Base-by-base conservation (phyloP, 23 red algal genomes). In the Gracilariopsis chorda region DNA sequence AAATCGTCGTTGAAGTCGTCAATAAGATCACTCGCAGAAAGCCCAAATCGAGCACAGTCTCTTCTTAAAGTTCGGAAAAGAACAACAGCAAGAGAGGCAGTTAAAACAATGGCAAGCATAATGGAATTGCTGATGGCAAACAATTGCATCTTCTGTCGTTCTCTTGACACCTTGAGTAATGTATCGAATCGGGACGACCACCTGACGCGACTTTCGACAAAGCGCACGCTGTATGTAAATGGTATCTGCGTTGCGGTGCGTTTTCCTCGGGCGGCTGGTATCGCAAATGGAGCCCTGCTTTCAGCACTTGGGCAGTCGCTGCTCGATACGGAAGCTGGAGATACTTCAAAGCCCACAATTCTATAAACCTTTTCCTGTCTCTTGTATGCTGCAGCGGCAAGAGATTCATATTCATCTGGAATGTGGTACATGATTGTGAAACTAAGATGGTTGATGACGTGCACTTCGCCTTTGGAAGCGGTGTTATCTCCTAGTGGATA, bases 261-360 rank as follows among this genome's bases (percentile, higher is more conserved):
- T 57, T 69, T 68, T 21, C 42, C 29, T 20, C 32, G 37, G 28
- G 40, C 41, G 34, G 77, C 4, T 47, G 60, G 48, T 48, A 85
- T 53, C 30, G 80, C 79, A 46, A 86, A 69, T 42, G 82, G 90
- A 4, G 46, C 39, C 21, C 33, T 73, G 33, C 32, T 12, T 2
- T 25, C 42, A 49, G 16, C 82, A 1, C 43, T 46, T n/a, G 78
- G 48, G 14, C 90, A 86, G 39, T 49, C 27, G 9, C 57, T 30
- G 16, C 28, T 52, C 2, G 39, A 21, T 8, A 98, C 82, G 20
- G 93, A 95, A 35, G 71, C 43, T 8, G 96, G 88, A 25, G 40
- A 44, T 40, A 95, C 96, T 76, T 95, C 90, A 56, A 98, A 98
- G 39, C 96, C 96, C 29, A 98, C 96, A 70, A 98, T 87, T 65